phyloP scores from a whole-genome alignment of 192 early-diverging fungal genomes.

The Pilaira anomala region DNA sequence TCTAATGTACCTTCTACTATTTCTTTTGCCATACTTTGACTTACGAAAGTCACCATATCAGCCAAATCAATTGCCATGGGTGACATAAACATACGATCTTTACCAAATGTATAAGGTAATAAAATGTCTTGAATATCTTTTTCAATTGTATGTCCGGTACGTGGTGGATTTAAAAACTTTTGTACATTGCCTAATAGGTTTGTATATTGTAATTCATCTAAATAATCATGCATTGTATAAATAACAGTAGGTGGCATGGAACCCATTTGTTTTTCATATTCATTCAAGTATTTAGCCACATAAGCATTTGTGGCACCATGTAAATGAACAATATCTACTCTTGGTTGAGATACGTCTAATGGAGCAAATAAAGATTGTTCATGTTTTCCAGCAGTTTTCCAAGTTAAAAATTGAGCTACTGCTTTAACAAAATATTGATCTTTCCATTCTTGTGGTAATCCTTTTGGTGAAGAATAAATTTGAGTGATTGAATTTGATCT shows the following conservation, averaged over 20 bases:
- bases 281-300: constrained; percentile 41
- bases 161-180: constrained; percentile 42
- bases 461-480: constrained; percentile 47
- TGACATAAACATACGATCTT: constrained; percentile 46
- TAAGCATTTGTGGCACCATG: constrained; percentile 28
- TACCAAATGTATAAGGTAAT: constrained; percentile 40
- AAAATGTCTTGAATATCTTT: constrained; percentile 23
- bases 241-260: constrained; percentile 44
- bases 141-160: constrained; percentile 31
- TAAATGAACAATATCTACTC: constrained; percentile 51
- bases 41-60: constrained; percentile 52
- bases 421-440: constrained; percentile 58
- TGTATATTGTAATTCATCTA: constrained; percentile 55
- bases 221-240: constrained; percentile 59
- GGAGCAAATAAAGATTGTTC: constrained; percentile 51
- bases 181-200: constrained; percentile 45
- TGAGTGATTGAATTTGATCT: constrained; percentile 29
- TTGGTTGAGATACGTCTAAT: constrained; percentile 3
- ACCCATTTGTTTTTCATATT: constrained; percentile 27
- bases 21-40: constrained; percentile 50
- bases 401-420: constrained; percentile 43
- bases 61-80: constrained; percentile 50
- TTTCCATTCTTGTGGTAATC: constrained; percentile 55
- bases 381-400: constrained; percentile 35
- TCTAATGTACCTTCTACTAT: constrained; percentile 52